These are phyloP conservation scores for Zelopaecilomyces penicillatus DNA, from an alignment of 2,329 filamentous ascomycete species.

Conservation along the genomic window DNA sequence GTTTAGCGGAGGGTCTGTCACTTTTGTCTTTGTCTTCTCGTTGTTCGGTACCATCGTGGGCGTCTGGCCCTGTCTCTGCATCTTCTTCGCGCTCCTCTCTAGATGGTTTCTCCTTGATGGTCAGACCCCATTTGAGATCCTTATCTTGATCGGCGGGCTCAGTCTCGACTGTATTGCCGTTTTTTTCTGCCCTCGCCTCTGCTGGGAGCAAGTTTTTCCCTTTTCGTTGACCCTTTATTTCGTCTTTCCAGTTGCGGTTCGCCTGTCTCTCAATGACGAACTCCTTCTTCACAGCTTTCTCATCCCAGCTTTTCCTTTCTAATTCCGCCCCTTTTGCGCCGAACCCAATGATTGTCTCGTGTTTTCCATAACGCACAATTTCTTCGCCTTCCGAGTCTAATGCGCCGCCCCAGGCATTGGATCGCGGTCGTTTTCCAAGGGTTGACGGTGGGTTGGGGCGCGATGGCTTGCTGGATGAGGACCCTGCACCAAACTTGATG, in stretches of 20 bases:
- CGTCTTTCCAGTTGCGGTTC: constrained; percentile 57
- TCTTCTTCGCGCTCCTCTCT: constrained; percentile 48
- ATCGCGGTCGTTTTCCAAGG: constrained; percentile 41
- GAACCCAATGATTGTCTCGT: constrained; percentile 44
- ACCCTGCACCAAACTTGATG: constrained; percentile 36
- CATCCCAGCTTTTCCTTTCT: constrained; percentile 27
- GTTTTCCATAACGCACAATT: constrained; percentile 21
- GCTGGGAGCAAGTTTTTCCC: constrained; percentile 52
- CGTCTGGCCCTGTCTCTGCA: constrained; percentile 11
- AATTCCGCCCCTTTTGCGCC: constrained; percentile 34
- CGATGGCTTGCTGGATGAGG: constrained; percentile 20
- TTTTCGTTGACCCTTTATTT: constrained; percentile 37
- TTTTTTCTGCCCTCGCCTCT: constrained; percentile 40
- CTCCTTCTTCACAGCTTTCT: constrained; percentile 22
- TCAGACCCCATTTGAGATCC: constrained; percentile 48
- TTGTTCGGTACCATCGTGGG: background rate
- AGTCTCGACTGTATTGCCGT: constrained; percentile 19
- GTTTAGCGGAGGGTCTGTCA: constrained; percentile 7
- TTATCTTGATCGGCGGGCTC: constrained; percentile 39
- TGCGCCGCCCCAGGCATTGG: constrained; percentile 32
- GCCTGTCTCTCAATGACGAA: constrained; percentile 49
- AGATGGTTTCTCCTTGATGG: constrained; percentile 29
- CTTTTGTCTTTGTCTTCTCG: constrained; percentile 4
- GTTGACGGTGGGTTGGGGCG: constrained; percentile 32
- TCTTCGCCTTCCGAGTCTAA: constrained; percentile 36